phyloP scores from a whole-genome alignment of 1,284 basidiomycete species.

The Fistulina hepatica region DNA sequence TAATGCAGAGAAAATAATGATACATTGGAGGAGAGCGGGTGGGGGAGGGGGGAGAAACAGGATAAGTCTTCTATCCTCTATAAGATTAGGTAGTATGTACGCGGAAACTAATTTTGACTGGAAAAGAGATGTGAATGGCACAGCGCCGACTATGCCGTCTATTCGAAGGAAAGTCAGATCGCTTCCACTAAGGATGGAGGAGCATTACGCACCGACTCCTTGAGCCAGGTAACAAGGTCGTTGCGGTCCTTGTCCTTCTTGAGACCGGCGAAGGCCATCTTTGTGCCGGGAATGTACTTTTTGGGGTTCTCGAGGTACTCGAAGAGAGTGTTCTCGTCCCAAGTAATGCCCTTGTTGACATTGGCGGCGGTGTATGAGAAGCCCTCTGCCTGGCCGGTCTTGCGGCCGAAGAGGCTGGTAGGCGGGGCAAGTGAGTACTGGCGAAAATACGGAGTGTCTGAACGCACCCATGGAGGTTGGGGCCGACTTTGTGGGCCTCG shows the following conservation, averaged over 20 bases:
- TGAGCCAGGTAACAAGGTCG: constrained; percentile 76
- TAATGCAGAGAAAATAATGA: no score
- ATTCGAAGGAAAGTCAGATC: no score
- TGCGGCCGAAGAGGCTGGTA: constrained; percentile 71
- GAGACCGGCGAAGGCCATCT: constrained; percentile 96
- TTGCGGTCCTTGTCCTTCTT: constrained; percentile 97
- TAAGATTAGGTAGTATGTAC: no score
- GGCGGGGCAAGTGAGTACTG: not conserved
- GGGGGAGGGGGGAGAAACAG: no score
- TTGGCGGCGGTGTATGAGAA: constrained; percentile 96
- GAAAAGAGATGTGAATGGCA: no score
- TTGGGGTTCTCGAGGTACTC: constrained; percentile 96
- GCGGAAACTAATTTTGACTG: no score
- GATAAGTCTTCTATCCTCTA: no score
- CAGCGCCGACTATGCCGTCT: no score
- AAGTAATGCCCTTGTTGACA: constrained; percentile 87
- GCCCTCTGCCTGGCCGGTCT: constrained; percentile 79
- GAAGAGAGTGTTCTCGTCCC: constrained; percentile 82
- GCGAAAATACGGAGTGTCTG: constrained; percentile 1
- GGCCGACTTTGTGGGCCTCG: constrained; percentile 84
- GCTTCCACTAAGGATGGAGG: not conserved
- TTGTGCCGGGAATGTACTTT: constrained; percentile 96
- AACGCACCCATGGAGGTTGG: constrained; percentile 86
- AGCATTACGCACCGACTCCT: constrained; percentile 45
- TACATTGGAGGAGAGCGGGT: no score